Evolutionary conservation across 306 rosid species (phyloP).

Genomic region (Acacia melanoxylon): DNA sequence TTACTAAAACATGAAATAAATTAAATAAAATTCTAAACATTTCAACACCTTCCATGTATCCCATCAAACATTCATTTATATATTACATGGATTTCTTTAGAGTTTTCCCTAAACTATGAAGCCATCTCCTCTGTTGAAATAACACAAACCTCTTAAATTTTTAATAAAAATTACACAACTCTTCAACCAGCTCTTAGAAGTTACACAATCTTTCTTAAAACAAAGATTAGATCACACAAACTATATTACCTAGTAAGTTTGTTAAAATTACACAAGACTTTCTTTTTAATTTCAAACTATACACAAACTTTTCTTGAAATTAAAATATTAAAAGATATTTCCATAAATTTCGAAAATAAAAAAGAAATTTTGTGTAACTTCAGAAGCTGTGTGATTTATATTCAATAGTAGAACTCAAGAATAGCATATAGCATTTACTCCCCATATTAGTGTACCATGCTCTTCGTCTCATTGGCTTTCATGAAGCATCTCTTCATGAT

Average conservation of each 20-base stretch:
- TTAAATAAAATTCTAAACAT: not conserved
- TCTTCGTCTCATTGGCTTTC: too few species aligned
- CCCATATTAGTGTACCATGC: not conserved
- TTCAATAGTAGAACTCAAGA: not conserved
- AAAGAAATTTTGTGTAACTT: not conserved
- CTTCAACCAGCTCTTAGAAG: not conserved
- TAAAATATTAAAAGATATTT: not conserved
- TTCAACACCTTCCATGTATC: not conserved
- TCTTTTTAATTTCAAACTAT: not conserved
- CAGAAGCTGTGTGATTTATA: not conserved
- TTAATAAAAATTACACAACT: not conserved
- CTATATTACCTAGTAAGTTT: not conserved
- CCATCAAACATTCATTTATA: not conserved
- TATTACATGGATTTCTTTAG: not conserved
- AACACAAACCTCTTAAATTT: not conserved
- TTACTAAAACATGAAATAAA: not conserved
- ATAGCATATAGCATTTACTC: not conserved
- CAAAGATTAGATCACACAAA: not conserved
- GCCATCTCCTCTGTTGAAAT: not conserved
- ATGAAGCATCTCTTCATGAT: conserved; percentile 22
- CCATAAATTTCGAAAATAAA: not conserved
- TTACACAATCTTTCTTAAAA: not conserved
- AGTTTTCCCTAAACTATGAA: not conserved
- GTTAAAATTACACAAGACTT: not conserved
- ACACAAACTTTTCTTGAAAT: not conserved